phyloP scores from a whole-genome alignment of 768 basidiomycete genomes.

The Boletellus ananiceps region DNA sequence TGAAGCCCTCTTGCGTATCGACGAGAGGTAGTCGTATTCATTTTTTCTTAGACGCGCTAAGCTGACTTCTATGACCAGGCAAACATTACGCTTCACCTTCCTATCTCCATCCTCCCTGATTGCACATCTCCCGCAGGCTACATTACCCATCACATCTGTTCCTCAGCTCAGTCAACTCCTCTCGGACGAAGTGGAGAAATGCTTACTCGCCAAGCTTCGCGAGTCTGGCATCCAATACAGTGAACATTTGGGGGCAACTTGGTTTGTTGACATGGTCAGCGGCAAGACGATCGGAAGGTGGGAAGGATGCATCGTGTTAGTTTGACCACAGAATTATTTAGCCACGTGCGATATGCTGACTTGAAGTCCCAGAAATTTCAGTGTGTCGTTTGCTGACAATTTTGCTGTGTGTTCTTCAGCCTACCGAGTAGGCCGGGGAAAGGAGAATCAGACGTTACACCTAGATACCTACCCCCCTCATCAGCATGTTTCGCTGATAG shows the following conservation, averaged over 20 bases:
- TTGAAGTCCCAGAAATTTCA: constrained; percentile 52
- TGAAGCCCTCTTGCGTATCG: constrained; percentile 68
- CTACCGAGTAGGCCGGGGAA: constrained; percentile 44
- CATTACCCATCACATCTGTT: constrained; percentile 65
- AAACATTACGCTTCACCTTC: constrained; percentile 73
- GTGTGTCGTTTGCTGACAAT: constrained; percentile 48
- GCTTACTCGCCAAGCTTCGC: constrained; percentile 64
- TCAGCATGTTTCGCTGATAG: constrained; percentile 37
- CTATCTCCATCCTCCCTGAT: constrained; percentile 68
- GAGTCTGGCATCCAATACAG: constrained; percentile 58
- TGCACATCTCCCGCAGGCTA: constrained; percentile 80
- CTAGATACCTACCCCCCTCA: constrained; percentile 39
- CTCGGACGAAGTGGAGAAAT: constrained; percentile 70
- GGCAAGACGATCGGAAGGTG: constrained; percentile 65
- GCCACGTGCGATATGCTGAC: constrained; percentile 7
- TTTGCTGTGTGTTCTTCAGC: constrained; percentile 55
- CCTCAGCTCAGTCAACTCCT: constrained; percentile 73
- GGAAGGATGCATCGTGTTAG: constrained; percentile 76
- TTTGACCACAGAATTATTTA: constrained; percentile 11
- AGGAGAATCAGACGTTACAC: constrained; percentile 37
- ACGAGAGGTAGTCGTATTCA: constrained; percentile 46
- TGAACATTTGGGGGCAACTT: constrained; percentile 49
- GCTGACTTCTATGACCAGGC: constrained; percentile 37
- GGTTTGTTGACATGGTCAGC: constrained; percentile 74
- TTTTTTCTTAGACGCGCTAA: neutral